phyloP scores from a whole-genome alignment of 305 asterid genomes.

The Petunia hybrid region DNA sequence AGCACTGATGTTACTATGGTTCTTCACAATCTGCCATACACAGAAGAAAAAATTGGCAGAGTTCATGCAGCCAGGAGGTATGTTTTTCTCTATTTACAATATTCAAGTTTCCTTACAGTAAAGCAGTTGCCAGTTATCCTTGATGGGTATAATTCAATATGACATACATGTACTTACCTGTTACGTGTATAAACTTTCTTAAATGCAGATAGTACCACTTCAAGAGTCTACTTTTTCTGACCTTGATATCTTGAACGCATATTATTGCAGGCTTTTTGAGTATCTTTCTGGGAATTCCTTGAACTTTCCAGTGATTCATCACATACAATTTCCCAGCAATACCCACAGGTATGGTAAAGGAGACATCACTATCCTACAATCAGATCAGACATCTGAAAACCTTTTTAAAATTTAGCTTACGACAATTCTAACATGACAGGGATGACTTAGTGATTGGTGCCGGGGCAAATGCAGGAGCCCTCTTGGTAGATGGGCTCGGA shows the following conservation, averaged over 20 bases:
- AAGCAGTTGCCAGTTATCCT: slow-evolving; percentile 3
- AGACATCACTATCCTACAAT: slow-evolving; percentile 27
- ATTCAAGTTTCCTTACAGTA: neutral
- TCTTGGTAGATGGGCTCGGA: slow-evolving; percentile 97
- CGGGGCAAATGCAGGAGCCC: slow-evolving; percentile 91
- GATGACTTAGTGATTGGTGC: slow-evolving; percentile 96
- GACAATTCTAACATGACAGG: slow-evolving; percentile 48
- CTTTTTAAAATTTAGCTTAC: slow-evolving; percentile 15
- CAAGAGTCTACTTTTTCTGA: neutral
- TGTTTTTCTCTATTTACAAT: slow-evolving; percentile 31
- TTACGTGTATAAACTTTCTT: neutral
- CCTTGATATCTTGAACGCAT: slow-evolving; percentile 25
- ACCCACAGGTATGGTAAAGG: slow-evolving; percentile 74
- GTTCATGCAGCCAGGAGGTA: slow-evolving; percentile 99
- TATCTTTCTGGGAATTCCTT: slow-evolving; percentile 84
- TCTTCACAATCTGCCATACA: slow-evolving; percentile 81
- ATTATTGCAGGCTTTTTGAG: slow-evolving; percentile 86
- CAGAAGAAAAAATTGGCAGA: slow-evolving; percentile 86
- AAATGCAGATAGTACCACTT: neutral
- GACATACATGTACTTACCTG: neutral
- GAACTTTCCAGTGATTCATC: slow-evolving; percentile 93
- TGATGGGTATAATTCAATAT: neutral
- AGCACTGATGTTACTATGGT: slow-evolving; percentile 72
- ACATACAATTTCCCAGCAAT: slow-evolving; percentile 73
- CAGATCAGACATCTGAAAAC: neutral